Percentiles rank a stretch among this genome's conserved stretches.
phyloP scores from a whole-genome alignment of 306 rosid species.

The Glycine latifolia region DNA sequence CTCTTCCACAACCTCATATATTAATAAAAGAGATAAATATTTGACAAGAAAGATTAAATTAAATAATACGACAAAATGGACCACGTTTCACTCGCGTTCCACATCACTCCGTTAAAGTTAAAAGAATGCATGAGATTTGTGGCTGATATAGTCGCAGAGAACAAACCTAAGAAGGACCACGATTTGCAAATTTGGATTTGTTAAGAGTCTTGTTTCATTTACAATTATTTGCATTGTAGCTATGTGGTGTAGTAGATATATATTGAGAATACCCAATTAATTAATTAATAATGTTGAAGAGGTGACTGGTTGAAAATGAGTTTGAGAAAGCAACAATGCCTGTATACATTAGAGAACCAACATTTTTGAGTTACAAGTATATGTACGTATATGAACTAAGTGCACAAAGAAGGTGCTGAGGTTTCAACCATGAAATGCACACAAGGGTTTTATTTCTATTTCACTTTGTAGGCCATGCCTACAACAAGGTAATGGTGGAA shows the following conservation, averaged over 20 bases:
- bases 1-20: background rate
- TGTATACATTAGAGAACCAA: background rate
- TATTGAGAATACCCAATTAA: background rate
- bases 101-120: background rate
- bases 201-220: background rate
- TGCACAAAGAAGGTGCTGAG: background rate
- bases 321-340: background rate
- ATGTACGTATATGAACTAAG: background rate
- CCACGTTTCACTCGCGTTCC: slow-evolving; percentile 1
- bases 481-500: background rate
- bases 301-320: slow-evolving; percentile 34
- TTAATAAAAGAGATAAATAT: background rate
- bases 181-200: background rate
- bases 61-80: background rate
- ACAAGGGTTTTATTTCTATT: background rate
- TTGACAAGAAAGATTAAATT: background rate
- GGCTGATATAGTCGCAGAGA: background rate
- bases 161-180: slow-evolving; percentile 22
- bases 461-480: slow-evolving; percentile 32
- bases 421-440: slow-evolving; percentile 14
- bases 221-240: background rate
- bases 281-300: background rate
- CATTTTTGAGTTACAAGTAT: background rate
- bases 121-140: slow-evolving; percentile 9
- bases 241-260: background rate